Base-by-base conservation (phyloP, 2,329 filamentous ascomycete species). In the Elsinoe necatrix region DNA sequence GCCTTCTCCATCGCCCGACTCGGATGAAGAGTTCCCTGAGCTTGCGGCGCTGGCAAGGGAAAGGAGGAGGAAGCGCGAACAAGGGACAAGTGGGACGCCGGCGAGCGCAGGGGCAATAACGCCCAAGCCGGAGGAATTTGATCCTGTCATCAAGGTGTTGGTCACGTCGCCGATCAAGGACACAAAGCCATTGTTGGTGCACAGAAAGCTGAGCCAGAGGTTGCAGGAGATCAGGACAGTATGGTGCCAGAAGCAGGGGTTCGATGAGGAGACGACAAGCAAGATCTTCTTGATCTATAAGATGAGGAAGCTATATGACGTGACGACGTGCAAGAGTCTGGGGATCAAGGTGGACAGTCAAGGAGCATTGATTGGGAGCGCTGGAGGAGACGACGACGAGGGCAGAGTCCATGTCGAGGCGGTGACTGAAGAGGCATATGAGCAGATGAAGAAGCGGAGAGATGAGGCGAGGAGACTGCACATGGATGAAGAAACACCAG, bases 241-340 rank as follows among this genome's bases (percentile, higher is more conserved):
- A 11, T 96, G 89, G 87, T 81, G 86, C 63, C 71, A 75, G 11
- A 77, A 77, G 55, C 85, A 91, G 65, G 69, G 68, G 1, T 78
- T 82, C 47, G 69, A 73, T 1, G 69, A 73, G 1, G 73, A 78
- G 2, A 67, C 77, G 21, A 70, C 76, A 1, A 72, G 77, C 3
- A 73, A 75, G 0, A 73, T 95, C 16, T 86, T 93, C 63, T 77
- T 97, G 56, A 93, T 88, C 0, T 95, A 88, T 85, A 84, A 84
- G 61, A 79, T 81, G 23, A 81, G 81, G 58, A 81, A 82, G 58
- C 71, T 95, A 2, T 95, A 86, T 67, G 82, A 87, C 61, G 79
- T 80, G n/a, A 88, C 87, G 4, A 91, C 85, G 1, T 84, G 88
- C 58, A 77, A 77, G 55, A 83, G 80, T 48, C 72, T 95, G 5